Percentiles rank a stretch among this genome's conserved stretches.
phyloP scores from a whole-genome alignment of 176 grass and related monocot genomes.

The Areca catechu region DNA sequence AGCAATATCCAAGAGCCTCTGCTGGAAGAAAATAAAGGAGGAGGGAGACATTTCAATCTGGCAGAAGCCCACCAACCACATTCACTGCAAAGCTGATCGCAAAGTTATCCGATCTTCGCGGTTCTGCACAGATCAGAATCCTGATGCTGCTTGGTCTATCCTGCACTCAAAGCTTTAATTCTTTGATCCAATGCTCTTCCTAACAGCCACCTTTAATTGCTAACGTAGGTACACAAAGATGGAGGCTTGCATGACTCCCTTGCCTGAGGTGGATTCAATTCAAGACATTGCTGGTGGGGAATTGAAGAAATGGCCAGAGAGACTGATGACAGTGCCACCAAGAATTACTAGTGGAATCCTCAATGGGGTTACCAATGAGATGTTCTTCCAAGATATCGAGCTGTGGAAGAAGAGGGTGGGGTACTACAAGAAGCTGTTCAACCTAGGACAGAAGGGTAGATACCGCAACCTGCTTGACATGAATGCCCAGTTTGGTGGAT shows the following conservation, averaged over 20 bases:
- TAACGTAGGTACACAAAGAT: slow-evolving; percentile 65
- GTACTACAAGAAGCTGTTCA: slow-evolving; percentile 64
- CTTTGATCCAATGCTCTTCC: too few relatives aligned
- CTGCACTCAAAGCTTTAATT: not conserved
- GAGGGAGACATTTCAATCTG: slow-evolving; percentile 76
- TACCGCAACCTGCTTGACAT: slow-evolving; percentile 93
- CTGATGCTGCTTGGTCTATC: slow-evolving; percentile 73
- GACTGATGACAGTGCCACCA: slow-evolving; percentile 59
- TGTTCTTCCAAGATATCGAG: slow-evolving; percentile 51
- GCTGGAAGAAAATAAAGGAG: slow-evolving; percentile 88
- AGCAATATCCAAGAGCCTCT: slow-evolving; percentile 50
- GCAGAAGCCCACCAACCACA: slow-evolving; percentile 84
- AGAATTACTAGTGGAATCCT: slow-evolving; percentile 67
- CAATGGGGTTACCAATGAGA: slow-evolving; percentile 45
- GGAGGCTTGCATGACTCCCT: slow-evolving; percentile 61
- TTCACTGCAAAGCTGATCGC: slow-evolving; percentile 56
- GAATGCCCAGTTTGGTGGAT: slow-evolving; percentile 72
- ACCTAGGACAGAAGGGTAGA: slow-evolving; percentile 57
- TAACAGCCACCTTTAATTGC: not conserved
- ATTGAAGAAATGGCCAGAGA: slow-evolving; percentile 77
- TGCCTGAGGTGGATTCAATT: slow-evolving; percentile 44
- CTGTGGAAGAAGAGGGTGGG: slow-evolving; percentile 68
- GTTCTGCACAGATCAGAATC: slow-evolving; percentile 48
- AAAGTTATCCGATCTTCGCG: slow-evolving; percentile 43
- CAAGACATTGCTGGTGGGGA: slow-evolving; percentile 63